These are phyloP conservation scores for Zasmidium angulare DNA, from an alignment of 2,329 filamentous ascomycete species.

Conservation along the genomic window DNA sequence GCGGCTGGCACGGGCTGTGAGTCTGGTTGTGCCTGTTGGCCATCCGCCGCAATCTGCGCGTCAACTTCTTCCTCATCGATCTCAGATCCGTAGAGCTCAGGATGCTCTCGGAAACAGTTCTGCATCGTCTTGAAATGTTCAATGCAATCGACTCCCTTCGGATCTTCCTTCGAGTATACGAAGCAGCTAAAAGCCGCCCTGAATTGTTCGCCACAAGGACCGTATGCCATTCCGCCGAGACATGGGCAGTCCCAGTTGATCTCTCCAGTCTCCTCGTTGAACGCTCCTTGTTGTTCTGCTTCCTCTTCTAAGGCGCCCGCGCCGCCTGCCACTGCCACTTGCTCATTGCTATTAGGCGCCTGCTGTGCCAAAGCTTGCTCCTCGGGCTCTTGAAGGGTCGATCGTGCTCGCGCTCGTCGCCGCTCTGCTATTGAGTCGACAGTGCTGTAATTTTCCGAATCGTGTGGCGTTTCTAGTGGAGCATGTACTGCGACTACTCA, in stretches of 20 bases:
- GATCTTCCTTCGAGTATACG: constrained; percentile 90
- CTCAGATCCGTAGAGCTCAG: constrained; percentile 89
- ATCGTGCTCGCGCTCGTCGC: constrained; percentile 35
- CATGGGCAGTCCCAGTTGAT: constrained; percentile 99
- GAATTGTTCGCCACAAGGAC: constrained; percentile 94
- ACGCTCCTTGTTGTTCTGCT: constrained; percentile 83
- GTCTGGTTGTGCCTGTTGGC: constrained; percentile 11
- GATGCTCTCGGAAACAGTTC: constrained; percentile 89
- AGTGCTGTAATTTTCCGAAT: constrained; percentile 44
- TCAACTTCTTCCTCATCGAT: constrained; percentile 72
- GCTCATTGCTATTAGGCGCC: constrained; percentile 22
- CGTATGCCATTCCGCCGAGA: constrained; percentile 93
- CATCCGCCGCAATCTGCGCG: constrained; percentile 24
- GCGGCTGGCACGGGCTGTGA: constrained; percentile 6
- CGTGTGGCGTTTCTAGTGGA: constrained; percentile 42
- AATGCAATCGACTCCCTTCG: constrained; percentile 60
- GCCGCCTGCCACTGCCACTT: constrained; percentile 29
- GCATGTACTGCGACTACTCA: constrained; percentile 31
- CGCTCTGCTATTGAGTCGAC: constrained; percentile 47
- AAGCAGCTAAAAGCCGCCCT: constrained; percentile 97
- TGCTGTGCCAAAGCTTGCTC: constrained; percentile 9
- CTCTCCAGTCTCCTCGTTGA: constrained; percentile 97
- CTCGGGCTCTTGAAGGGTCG: constrained; percentile 16
- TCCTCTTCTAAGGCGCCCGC: constrained; percentile 71
- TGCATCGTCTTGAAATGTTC: constrained; percentile 76